Base-by-base conservation (phyloP, 441 rosid genomes). In the Gossypium lobatum region DNA sequence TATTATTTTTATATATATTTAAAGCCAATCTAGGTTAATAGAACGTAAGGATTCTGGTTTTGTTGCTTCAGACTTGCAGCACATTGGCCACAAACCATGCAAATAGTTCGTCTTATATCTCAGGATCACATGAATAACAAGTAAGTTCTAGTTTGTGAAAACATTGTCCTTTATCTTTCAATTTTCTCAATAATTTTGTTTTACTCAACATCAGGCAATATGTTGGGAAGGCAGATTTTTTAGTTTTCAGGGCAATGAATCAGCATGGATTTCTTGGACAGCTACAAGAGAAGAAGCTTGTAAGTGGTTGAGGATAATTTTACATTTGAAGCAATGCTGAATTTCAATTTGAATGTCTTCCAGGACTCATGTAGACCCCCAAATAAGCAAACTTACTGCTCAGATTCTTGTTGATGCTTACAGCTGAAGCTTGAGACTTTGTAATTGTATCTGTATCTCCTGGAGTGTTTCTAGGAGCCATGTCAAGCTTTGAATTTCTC, bases 41-140 rank as follows among this genome's bases (percentile, higher is more conserved):
- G 48, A 75, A 53, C 37, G 52, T 62, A 50, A 73, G 70, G 73
- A 37, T 54, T 76, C 78, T 20, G 54, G 58, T 72, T 76, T 77
- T 63, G 50, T 79, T 55, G 69, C 82, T 73, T 79, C 93, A 95
- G 97, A 90, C 93, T 95, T 76, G 99, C 98, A 66, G 95, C 89
- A 64, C 90, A 95, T 78, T 95, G 98, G 99, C 99, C 99, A 16
- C 71, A 83, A 42, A 88, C 91, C 34, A 91, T 95, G 99, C 97
- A 93, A 84, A 93, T 95, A 66, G 97, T 88, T 75, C 95, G 96
- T 66, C 94, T 95, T 77, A 90, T 95, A 80, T 90, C 97, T 39
- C 96, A 90, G 79, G 99, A 93, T 78, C 98, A 93, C 85, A 91
- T 93, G 97, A 93, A 93, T 83, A 93, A 93, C 86, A 91, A 93